Evolutionary conservation across 495 filamentous ascomycete genomes (phyloP).

Genomic region (Penicillium parvum): DNA sequence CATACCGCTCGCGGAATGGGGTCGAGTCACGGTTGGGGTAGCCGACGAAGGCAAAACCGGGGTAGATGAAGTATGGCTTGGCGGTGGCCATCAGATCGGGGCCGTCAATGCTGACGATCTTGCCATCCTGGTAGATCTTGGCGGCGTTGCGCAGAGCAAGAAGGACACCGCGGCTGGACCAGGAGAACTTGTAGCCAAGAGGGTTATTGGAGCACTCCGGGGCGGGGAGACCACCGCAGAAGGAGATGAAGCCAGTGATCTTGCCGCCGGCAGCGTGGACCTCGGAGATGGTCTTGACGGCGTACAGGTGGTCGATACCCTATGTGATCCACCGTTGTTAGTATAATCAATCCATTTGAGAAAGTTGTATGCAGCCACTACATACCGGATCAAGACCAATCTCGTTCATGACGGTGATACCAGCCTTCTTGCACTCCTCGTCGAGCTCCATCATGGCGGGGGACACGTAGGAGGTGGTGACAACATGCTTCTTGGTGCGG

Average conservation of each 20-base stretch:
- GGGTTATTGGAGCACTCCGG: conserved; percentile 87
- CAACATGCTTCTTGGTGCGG: conserved; percentile 87
- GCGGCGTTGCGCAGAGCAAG: conserved; percentile 84
- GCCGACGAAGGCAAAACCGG: conserved; percentile 82
- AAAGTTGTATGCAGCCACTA: too few relatives aligned
- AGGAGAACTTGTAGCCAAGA: conserved; percentile 93
- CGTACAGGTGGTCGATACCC: conserved; percentile 46
- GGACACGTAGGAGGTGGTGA: conserved; percentile 92
- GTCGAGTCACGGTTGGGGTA: conserved; percentile 93
- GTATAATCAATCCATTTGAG: too few relatives aligned
- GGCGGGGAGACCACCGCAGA: conserved; percentile 83
- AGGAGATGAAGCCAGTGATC: conserved; percentile 76
- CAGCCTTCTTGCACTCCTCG: conserved; percentile 75
- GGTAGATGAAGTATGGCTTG: conserved; percentile 89
- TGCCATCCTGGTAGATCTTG: conserved; percentile 74
- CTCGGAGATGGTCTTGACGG: conserved; percentile 82
- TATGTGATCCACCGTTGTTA: conserved; percentile 7
- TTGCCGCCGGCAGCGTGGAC: conserved; percentile 78
- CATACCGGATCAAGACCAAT: conserved; percentile 66
- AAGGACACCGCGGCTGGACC: conserved; percentile 80
- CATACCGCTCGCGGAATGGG: conserved; percentile 80
- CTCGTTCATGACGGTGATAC: conserved; percentile 98
- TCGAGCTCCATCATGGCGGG: conserved; percentile 91
- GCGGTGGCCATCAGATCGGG: conserved; percentile 79
- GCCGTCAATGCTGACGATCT: conserved; percentile 56